Evolutionary conservation across 2,329 filamentous ascomycete genomes (phyloP).

Genomic region (Pseudogymnoascus sp.): DNA sequence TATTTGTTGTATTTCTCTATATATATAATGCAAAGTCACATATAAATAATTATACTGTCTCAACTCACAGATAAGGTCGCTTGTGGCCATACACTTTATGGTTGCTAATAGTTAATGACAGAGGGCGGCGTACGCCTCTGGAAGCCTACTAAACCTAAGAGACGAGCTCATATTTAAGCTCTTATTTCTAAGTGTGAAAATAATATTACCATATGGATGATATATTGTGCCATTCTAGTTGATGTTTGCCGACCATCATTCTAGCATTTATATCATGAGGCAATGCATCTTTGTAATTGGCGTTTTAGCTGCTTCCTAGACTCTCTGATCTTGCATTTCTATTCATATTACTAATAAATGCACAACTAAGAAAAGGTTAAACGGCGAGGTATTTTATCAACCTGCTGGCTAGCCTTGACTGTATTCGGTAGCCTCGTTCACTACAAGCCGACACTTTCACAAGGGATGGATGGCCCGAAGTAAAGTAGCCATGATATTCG

Average conservation of each 20-base stretch:
- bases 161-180: not conserved
- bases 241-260: not conserved
- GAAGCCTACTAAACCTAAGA: not conserved
- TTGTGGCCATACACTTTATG: not conserved
- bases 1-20: too few relatives aligned
- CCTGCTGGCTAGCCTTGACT: not conserved
- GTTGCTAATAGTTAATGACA: not conserved
- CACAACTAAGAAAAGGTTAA: not conserved
- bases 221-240: not conserved
- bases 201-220: not conserved
- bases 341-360: not conserved
- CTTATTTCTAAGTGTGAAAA: not conserved
- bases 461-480: not conserved
- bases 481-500: not conserved
- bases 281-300: not conserved
- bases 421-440: not conserved
- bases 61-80: not conserved
- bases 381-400: not conserved
- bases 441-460: not conserved
- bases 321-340: not conserved
- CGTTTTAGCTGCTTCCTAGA: not conserved
- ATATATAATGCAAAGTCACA: not conserved
- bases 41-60: not conserved
- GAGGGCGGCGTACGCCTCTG: not conserved
- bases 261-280: not conserved